Evolutionary conservation across 1,284 basidiomycete species (phyloP).

Genomic region (Trametes sp.): DNA sequence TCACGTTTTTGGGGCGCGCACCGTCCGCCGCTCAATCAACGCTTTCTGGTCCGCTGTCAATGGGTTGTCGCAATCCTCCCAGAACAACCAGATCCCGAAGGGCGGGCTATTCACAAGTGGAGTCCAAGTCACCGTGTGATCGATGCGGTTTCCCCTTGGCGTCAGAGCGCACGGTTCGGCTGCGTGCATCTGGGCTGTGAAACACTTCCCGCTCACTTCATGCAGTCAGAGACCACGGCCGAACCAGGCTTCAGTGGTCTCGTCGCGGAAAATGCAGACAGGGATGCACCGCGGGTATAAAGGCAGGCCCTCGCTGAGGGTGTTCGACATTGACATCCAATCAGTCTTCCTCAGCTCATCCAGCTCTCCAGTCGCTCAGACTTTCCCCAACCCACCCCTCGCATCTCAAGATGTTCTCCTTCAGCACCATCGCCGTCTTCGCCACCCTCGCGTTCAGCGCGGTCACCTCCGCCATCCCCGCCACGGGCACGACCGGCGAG

Average conservation of each 20-base stretch:
- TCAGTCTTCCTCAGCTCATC: conserved; percentile 23
- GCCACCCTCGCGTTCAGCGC: conserved; percentile 48
- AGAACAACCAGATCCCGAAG: neutral
- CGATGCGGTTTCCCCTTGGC: conserved; percentile 10
- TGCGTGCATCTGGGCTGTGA: conserved; percentile 14
- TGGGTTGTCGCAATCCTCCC: conserved; percentile 4
- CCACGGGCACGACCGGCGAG: conserved; percentile 16
- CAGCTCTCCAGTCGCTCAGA: conserved; percentile 32
- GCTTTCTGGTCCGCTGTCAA: conserved; percentile 1
- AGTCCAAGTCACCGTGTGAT: conserved; percentile 18
- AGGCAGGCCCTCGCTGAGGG: neutral
- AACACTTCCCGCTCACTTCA: conserved; percentile 15
- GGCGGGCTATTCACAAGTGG: conserved; percentile 16
- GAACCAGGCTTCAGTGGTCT: conserved; percentile 2
- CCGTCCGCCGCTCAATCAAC: conserved; percentile 4
- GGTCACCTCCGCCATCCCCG: conserved; percentile 33
- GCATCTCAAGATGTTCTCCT: conserved; percentile 52
- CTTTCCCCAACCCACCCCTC: conserved; percentile 41
- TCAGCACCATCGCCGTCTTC: conserved; percentile 48
- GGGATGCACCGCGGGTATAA: conserved; percentile 12
- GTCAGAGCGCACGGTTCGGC: conserved; percentile 19
- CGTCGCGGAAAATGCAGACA: conserved; percentile 2
- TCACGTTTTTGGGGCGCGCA: conserved; percentile 16
- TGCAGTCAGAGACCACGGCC: neutral
- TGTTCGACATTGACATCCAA: conserved; percentile 30